Base-by-base conservation (phyloP, 2,329 filamentous ascomycete genomes). In the Cytospora mali region DNA sequence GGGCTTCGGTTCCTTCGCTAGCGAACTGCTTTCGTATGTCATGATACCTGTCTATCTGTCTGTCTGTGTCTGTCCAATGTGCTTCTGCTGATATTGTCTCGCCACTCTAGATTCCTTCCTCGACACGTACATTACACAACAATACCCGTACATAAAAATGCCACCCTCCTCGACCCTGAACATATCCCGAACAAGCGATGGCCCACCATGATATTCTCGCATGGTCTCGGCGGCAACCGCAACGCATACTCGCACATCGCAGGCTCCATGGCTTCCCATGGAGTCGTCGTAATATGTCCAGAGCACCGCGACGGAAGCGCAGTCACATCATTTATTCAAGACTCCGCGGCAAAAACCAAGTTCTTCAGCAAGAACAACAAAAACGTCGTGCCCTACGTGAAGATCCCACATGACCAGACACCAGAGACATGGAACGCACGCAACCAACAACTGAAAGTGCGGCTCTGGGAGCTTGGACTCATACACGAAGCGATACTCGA, bases 191-290 rank as follows among this genome's bases (percentile, higher is more conserved):
- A 78, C 63, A 77, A 80, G 61, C 79, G 86, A 77, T 95, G 91
- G 89, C 92, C 92, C 0, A 89, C 92, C 0, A 87, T 92, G 79
- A 80, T 96, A 66, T 96, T 96, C 75, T 95, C 91, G 1, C 92
- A 96, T 72, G 92, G 92, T 0, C 80, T 96, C 1, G 92, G 90
- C 42, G 92, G 92, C 42, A 88, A 86, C 64, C 84, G 91, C 67
- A 95, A 95, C 70, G 87, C 91, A 13, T 96, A 96, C 77, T 94
- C 91, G n/a, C 89, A 93, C 71, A 77, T 96, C 27, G 88, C 84
- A 21, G 90, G 90, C 18, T 91, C 90, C 0, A 77, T 96, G 29
- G 90, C 92, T 5, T 92, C 90, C 23, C 88, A 95, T 70, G 92
- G 92, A 48, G 81, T 93, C 25, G 86, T 95, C 9, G 91, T 96